Percentiles rank a stretch among this genome's conserved stretches.
phyloP scores from a whole-genome alignment of 345 rosid species.

The Eutrema japonicum region DNA sequence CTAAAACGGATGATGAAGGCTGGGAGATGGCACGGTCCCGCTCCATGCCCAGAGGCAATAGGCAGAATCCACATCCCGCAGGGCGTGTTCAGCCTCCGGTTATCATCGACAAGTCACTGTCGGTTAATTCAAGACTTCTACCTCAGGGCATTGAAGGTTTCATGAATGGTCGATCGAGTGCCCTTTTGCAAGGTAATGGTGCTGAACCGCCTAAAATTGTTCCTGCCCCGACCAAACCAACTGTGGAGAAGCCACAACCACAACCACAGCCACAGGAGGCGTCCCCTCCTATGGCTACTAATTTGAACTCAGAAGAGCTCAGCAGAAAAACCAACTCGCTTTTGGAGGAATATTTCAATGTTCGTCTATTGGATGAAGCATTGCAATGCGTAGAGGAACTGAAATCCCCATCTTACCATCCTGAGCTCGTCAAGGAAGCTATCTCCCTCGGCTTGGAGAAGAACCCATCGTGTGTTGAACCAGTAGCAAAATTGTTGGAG shows the following conservation, averaged over 20 bases:
- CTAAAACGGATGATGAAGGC: slow-evolving; percentile 63
- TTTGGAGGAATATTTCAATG: slow-evolving; percentile 72
- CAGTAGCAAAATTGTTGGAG: slow-evolving; percentile 55
- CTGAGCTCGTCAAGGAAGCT: slow-evolving; percentile 84
- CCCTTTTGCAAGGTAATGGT: slow-evolving; percentile 69
- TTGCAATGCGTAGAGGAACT: slow-evolving; percentile 75
- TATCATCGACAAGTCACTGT: slow-evolving; percentile 50
- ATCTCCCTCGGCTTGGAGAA: slow-evolving; percentile 72
- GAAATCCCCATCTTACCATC: slow-evolving; percentile 63
- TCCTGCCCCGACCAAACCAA: slow-evolving; percentile 39
- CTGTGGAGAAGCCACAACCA: slow-evolving; percentile 29
- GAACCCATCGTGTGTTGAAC: slow-evolving; percentile 65
- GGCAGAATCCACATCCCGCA: slow-evolving; percentile 48
- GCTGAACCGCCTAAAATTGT: slow-evolving; percentile 32
- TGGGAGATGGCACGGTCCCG: slow-evolving; percentile 79
- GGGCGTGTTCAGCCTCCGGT: slow-evolving; percentile 57
- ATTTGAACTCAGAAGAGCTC: slow-evolving; percentile 56
- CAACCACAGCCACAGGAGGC: slow-evolving; percentile 25
- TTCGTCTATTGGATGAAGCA: slow-evolving; percentile 68
- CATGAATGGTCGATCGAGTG: slow-evolving; percentile 68
- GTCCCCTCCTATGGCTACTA: slow-evolving; percentile 44
- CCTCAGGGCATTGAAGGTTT: slow-evolving; percentile 79
- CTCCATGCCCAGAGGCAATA: slow-evolving; percentile 78
- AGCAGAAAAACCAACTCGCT: slow-evolving; percentile 62
- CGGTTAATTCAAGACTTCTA: slow-evolving; percentile 61